A percentile compares a stretch with the other conserved stretches of the same genome.
Conservation (phyloP, 768 basidiomycete species). For the Xerocomus potaroensis region DNA sequence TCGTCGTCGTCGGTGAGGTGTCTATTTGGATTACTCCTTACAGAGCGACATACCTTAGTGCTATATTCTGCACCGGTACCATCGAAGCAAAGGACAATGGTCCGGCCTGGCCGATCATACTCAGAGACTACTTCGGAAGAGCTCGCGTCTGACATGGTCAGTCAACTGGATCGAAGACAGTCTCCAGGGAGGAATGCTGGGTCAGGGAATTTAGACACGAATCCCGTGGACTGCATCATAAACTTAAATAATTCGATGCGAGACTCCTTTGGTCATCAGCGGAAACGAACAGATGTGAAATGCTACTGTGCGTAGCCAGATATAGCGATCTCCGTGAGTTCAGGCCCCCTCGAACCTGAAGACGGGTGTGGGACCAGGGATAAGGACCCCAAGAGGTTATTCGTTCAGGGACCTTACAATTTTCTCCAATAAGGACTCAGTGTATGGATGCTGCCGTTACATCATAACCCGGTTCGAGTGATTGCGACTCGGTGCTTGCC, state of each 20-base stretch:
- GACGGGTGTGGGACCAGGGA: too few relatives aligned
- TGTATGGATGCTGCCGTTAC: too few relatives aligned
- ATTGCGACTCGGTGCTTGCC: not conserved
- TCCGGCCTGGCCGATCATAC: slow-evolving; percentile 29
- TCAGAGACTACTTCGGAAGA: not conserved
- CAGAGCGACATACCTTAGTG: slow-evolving; percentile 34
- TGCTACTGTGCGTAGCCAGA: too few relatives aligned
- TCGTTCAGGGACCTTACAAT: too few relatives aligned
- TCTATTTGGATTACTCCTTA: not conserved
- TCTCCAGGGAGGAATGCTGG: too few relatives aligned
- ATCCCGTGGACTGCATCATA: not conserved
- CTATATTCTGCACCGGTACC: slow-evolving; percentile 57
- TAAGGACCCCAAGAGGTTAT: too few relatives aligned
- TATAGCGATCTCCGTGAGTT: too few relatives aligned
- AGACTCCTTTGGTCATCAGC: not conserved
- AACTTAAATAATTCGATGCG: not conserved
- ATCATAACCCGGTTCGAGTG: not conserved
- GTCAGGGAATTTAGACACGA: not conserved
- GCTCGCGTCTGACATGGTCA: slow-evolving; percentile 16
- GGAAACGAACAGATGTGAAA: not conserved
- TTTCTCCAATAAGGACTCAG: too few relatives aligned
- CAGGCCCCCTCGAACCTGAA: too few relatives aligned
- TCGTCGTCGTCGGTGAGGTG: not conserved
- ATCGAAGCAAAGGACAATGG: slow-evolving; percentile 66
- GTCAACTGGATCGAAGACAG: not conserved